Conservation (phyloP, 2,329 filamentous ascomycete species). For the Juglanconis oblonga region DNA sequence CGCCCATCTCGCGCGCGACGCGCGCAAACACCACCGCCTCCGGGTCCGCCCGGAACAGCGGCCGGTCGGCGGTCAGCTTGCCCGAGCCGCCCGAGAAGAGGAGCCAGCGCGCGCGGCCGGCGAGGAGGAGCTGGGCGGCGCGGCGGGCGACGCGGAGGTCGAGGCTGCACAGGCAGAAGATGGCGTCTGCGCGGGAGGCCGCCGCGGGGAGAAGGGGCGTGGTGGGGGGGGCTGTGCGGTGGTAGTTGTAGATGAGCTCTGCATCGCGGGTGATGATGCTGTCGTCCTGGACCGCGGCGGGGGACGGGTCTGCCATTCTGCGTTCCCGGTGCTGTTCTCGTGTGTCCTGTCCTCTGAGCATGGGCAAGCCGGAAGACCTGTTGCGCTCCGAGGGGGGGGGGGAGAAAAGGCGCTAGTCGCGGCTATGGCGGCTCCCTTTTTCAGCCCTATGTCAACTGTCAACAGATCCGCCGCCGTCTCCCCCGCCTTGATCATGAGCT, state of each 20-base stretch:
- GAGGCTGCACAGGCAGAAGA: slow-evolving; percentile 47
- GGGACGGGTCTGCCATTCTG: too few relatives aligned
- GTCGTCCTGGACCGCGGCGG: too few relatives aligned
- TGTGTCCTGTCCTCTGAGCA: too few relatives aligned
- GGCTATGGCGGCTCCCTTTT: too few relatives aligned
- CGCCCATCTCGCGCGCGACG: slow-evolving; percentile 37
- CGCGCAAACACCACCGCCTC: slow-evolving; percentile 42
- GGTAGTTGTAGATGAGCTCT: slow-evolving; percentile 40
- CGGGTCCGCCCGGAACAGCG: slow-evolving; percentile 37
- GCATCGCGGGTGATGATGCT: slow-evolving; percentile 27
- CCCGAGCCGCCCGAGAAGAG: slow-evolving; percentile 44
- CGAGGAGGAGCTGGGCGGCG: slow-evolving; percentile 40
- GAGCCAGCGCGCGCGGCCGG: slow-evolving; percentile 35
- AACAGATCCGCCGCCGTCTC: too few relatives aligned
- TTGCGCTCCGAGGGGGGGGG: too few relatives aligned
- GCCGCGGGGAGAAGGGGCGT: slow-evolving; percentile 34
- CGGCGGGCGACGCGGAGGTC: slow-evolving; percentile 41
- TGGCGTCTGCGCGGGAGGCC: slow-evolving; percentile 31
- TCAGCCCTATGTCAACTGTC: too few relatives aligned
- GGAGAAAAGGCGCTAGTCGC: too few relatives aligned
- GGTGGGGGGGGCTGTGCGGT: slow-evolving; percentile 27
- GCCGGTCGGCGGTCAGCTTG: slow-evolving; percentile 37
- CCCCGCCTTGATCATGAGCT: too few relatives aligned
- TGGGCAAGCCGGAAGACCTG: too few relatives aligned
- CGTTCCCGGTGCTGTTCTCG: too few relatives aligned